These are phyloP conservation scores for Xanthoconium stramineum DNA, from an alignment of 768 basidiomycete species.

Conservation along the genomic window DNA sequence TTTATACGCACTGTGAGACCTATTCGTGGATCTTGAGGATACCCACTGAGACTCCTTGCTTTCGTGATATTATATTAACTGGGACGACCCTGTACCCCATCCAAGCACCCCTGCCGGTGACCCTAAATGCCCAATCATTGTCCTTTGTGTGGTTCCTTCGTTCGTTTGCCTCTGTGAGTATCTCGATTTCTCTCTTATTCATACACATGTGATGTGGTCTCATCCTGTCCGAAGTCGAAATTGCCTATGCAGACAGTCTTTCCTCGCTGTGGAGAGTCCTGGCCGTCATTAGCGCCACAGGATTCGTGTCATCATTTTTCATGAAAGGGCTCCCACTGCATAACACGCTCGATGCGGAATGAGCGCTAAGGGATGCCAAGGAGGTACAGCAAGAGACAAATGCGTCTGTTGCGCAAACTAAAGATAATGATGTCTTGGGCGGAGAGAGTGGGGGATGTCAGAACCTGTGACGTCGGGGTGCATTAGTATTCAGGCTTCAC, in stretches of 20 bases:
- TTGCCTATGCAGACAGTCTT: not conserved
- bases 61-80: not conserved
- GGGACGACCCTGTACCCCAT: not conserved
- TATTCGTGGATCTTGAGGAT: not conserved
- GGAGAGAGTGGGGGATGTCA: too few species aligned
- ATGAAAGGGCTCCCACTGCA: not conserved
- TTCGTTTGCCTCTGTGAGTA: not conserved
- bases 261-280: not conserved
- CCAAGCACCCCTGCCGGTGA: not conserved
- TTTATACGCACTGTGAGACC: constrained; percentile 34
- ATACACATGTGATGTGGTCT: not conserved
- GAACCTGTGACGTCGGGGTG: too few species aligned
- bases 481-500: too few species aligned
- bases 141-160: not conserved
- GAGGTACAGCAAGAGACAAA: not conserved
- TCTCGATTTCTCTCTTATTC: too few species aligned
- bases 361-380: not conserved
- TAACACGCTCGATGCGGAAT: not conserved
- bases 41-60: not conserved
- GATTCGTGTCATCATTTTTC: not conserved
- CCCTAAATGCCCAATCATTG: not conserved
- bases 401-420: too few species aligned
- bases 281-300: not conserved
- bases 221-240: not conserved
- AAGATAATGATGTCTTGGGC: too few species aligned